phyloP scores from a whole-genome alignment of 2,329 filamentous ascomycete species.

The Aspergillus quadricinctus region DNA sequence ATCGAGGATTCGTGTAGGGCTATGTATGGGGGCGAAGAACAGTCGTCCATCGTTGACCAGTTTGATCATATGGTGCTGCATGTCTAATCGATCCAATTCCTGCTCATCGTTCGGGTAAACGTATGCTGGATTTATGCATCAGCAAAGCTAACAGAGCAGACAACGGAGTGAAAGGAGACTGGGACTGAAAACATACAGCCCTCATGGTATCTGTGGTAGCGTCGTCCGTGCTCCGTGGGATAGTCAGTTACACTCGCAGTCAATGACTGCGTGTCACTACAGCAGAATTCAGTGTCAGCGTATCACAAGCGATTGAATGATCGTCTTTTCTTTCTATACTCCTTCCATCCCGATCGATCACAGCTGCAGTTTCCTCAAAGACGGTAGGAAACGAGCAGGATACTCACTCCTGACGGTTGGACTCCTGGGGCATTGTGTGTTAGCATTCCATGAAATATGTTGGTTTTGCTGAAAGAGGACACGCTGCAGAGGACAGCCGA shows the following conservation, averaged over 20 bases:
- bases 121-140: slow-evolving; percentile 29
- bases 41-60: slow-evolving; percentile 43
- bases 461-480: not conserved
- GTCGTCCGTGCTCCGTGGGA: slow-evolving; percentile 39
- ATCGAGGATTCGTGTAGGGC: slow-evolving; percentile 50
- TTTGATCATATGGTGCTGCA: slow-evolving; percentile 53
- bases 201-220: slow-evolving; percentile 44
- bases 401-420: slow-evolving; percentile 24
- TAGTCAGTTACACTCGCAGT: slow-evolving; percentile 43
- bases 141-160: slow-evolving; percentile 7
- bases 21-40: slow-evolving; percentile 44
- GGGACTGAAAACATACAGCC: slow-evolving; percentile 29
- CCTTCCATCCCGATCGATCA: not conserved
- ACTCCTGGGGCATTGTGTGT: slow-evolving; percentile 21
- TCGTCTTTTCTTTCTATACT: not conserved
- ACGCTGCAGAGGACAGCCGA: not conserved
- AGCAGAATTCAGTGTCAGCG: slow-evolving; percentile 5
- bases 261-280: slow-evolving; percentile 40
- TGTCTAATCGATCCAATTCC: slow-evolving; percentile 53
- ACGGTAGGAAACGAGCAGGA: not conserved
- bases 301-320: not conserved
- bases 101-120: slow-evolving; percentile 50
- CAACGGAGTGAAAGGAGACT: not conserved
- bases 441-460: slow-evolving; percentile 16
- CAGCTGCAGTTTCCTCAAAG: not conserved